Evolutionary conservation across 2,329 filamentous ascomycete species (phyloP), one percentile per base, ranked within the genome.

Genomic region (Botryotinia calthae): DNA sequence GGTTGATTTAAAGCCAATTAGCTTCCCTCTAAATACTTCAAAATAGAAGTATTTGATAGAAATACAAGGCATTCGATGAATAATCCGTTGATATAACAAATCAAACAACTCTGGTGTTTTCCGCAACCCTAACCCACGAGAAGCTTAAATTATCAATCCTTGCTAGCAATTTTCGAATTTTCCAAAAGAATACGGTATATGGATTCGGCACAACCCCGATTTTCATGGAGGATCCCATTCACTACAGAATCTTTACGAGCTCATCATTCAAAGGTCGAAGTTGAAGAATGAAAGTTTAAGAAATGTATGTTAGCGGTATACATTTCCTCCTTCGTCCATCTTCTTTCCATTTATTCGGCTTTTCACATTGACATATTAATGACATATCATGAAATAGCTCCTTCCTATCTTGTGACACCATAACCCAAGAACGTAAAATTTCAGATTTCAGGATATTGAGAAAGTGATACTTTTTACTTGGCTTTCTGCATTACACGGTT

Each of bases 231-330:
- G 37, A 9, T 37, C 66, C 65, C 63, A 51, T 67, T 56, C 37
- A n/a, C n/a, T 6, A 31, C 12, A 9, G 31, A 40, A 66, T 28
- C n/a, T 25, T 42, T 12, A 63, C n/a, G 18, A 22, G 34, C 25
- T 28, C 64, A 9, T 8, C 3, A 6, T 54, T 9, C 2, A 37
- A 12, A 40, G 0, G 25, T 12, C 14, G 22, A 40, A 54, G 16
- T n/a, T 18, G 22, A 40, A 22, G 46, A 20, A 40, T 66, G 8
- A 22, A 40, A 59, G 58, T 65, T 51, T 10, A 48, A 22, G 3
- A 40, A 62, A 34, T 6, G 18, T 48, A 56, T 69, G 22, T 62
- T 69, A n/a, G 71, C 48, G n/a, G 28, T 48, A 69, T 51, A 54
- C 4, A 25, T 51, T 14, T 14, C 3, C 44, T 34, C n/a, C 34